Conservation (phyloP, 192 early-diverging fungal species). For the Rhizophagus prolifer region DNA sequence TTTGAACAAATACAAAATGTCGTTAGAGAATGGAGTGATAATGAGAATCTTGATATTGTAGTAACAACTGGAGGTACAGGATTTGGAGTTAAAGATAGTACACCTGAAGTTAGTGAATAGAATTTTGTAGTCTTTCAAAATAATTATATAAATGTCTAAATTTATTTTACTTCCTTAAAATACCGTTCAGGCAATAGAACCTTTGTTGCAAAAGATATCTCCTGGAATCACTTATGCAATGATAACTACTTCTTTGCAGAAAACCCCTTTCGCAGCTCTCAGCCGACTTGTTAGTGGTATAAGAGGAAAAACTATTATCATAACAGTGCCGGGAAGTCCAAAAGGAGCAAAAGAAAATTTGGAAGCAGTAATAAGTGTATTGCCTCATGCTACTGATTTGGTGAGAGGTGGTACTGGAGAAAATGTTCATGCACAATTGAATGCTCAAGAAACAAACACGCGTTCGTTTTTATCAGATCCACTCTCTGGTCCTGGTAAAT, state of each 20-base stretch:
- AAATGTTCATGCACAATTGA: conserved; percentile 54
- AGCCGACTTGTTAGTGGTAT: conserved; percentile 76
- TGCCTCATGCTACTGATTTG: conserved; percentile 84
- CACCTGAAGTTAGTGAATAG: conserved; percentile 67
- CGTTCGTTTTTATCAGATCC: conserved; percentile 33
- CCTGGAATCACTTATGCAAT: conserved; percentile 80
- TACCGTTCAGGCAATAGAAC: conserved; percentile 60
- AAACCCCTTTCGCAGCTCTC: conserved; percentile 89
- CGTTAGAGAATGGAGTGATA: conserved; percentile 53
- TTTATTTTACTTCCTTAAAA: neutral
- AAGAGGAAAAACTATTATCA: conserved; percentile 57
- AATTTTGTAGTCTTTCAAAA: neutral
- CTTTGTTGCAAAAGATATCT: conserved; percentile 67
- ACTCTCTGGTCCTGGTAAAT: conserved; percentile 38
- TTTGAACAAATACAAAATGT: conserved; percentile 47
- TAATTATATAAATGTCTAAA: no score
- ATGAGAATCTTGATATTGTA: conserved; percentile 60
- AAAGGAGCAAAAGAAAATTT: conserved; percentile 88
- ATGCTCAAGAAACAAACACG: conserved; percentile 21
- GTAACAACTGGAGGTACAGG: conserved; percentile 93
- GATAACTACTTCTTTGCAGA: conserved; percentile 69
- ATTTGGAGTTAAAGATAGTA: conserved; percentile 80
- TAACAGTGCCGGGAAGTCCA: conserved; percentile 88
- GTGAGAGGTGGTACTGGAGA: conserved; percentile 58
- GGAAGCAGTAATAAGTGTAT: conserved; percentile 63